A percentile compares a stretch with the other conserved stretches of the same genome.
These are phyloP conservation scores for Psilocybe subaeruginosa DNA, from an alignment of 768 basidiomycete species.

Conservation along the genomic window DNA sequence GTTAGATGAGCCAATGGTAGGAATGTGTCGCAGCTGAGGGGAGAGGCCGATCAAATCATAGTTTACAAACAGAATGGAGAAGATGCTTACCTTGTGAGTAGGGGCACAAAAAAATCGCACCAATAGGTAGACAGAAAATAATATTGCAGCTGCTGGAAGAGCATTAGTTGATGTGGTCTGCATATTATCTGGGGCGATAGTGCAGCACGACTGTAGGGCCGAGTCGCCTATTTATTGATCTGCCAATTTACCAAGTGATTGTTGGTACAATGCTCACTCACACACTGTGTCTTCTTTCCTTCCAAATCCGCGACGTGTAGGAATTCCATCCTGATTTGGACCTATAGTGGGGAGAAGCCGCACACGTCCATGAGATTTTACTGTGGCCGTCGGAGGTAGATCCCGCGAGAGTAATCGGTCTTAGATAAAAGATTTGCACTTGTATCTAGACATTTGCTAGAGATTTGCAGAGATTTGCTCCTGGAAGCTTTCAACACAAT, in stretches of 20 bases:
- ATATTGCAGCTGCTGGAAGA: background rate
- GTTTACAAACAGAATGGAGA: background rate
- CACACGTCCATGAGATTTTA: background rate
- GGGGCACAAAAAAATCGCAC: background rate
- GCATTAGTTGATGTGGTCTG: too few species aligned
- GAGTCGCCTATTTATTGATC: background rate
- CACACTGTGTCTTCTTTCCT: background rate
- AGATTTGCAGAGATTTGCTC: background rate
- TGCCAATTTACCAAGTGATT: background rate
- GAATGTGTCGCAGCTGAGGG: conserved; percentile 19
- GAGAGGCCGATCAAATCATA: background rate
- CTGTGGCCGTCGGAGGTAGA: background rate
- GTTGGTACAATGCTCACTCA: background rate
- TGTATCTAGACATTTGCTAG: background rate
- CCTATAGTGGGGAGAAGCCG: background rate
- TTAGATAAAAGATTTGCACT: background rate
- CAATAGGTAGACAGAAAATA: background rate
- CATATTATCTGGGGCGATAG: background rate
- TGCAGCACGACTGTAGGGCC: background rate
- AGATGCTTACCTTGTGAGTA: background rate
- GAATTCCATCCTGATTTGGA: background rate
- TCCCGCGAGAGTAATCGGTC: conserved; percentile 3
- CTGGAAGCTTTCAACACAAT: too few species aligned
- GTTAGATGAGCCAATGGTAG: conserved; percentile 17
- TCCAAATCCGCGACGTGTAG: background rate